Evolutionary conservation across 2,329 filamentous ascomycete species (phyloP).

Genomic region (Capronia coronata): DNA sequence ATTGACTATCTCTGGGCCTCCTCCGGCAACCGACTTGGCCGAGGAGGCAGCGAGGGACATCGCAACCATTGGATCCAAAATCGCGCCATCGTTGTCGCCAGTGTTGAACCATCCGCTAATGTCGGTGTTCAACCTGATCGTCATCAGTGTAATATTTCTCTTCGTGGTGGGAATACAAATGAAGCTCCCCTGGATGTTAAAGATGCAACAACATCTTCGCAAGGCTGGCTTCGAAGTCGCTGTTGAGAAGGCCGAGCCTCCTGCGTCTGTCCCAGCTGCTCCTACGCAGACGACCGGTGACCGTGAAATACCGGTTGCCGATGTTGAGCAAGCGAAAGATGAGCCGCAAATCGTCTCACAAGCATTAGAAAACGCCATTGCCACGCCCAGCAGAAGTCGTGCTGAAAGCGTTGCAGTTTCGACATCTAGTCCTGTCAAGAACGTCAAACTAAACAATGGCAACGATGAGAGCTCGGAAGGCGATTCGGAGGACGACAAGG

Average conservation of each 20-base stretch:
- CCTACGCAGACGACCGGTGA: neutral
- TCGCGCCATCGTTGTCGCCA: constrained; percentile 17
- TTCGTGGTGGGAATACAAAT: constrained; percentile 23
- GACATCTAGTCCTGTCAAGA: constrained; percentile 12
- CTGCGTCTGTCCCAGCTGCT: neutral
- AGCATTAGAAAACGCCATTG: constrained; percentile 8
- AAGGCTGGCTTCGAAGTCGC: constrained; percentile 22
- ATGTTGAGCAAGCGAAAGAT: constrained; percentile 7
- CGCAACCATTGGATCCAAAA: constrained; percentile 14
- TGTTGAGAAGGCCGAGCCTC: constrained; percentile 6
- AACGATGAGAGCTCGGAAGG: constrained; percentile 23
- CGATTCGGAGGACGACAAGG: constrained; percentile 26
- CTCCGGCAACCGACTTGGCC: constrained; percentile 17
- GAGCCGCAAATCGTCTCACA: constrained; percentile 11
- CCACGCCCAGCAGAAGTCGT: constrained; percentile 23
- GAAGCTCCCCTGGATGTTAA: constrained; percentile 20
- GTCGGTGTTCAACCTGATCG: constrained; percentile 20
- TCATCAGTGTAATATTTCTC: constrained; percentile 16
- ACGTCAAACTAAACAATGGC: constrained; percentile 6
- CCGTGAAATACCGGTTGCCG: constrained; percentile 11
- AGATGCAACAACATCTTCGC: constrained; percentile 18
- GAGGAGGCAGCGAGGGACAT: constrained; percentile 22
- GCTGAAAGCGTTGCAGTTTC: constrained; percentile 19
- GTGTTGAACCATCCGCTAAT: constrained; percentile 16
- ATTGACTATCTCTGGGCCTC: constrained; percentile 25